phyloP scores from a whole-genome alignment of 345 rosid species.

The Arabis alpina region DNA sequence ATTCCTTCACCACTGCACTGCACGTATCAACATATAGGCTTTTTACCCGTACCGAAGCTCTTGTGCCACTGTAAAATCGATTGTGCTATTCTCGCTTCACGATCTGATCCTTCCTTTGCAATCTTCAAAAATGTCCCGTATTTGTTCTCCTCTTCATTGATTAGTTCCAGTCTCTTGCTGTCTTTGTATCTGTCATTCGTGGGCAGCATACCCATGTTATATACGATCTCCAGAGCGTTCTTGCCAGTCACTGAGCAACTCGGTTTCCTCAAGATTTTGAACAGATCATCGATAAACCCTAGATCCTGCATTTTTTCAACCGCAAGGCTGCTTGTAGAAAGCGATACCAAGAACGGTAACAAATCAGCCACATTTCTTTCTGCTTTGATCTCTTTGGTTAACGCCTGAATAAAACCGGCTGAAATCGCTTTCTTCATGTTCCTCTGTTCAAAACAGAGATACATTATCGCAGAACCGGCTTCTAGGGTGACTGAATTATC shows the following conservation, averaged over 20 bases:
- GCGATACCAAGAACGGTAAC: slow-evolving; percentile 49
- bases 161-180: slow-evolving; percentile 21
- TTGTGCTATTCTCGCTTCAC: too few species aligned
- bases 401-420: slow-evolving; percentile 47
- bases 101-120: too few species aligned
- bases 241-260: slow-evolving; percentile 45
- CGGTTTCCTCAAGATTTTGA: slow-evolving; percentile 50
- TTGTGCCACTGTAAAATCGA: too few species aligned
- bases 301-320: slow-evolving; percentile 48
- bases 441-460: slow-evolving; percentile 43
- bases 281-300: slow-evolving; percentile 50
- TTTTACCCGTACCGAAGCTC: too few species aligned
- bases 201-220: slow-evolving; percentile 30
- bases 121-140: too few species aligned
- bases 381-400: slow-evolving; percentile 45
- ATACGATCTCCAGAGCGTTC: slow-evolving; percentile 54
- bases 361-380: slow-evolving; percentile 51
- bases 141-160: slow-evolving; percentile 41
- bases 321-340: slow-evolving; percentile 49
- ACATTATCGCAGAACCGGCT: slow-evolving; percentile 53
- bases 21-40: too few species aligned
- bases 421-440: slow-evolving; percentile 48
- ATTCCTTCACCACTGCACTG: too few species aligned
- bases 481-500: slow-evolving; percentile 46
- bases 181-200: slow-evolving; percentile 37